phyloP scores from a whole-genome alignment of 441 rosid species.

The Adansonia gregorii region DNA sequence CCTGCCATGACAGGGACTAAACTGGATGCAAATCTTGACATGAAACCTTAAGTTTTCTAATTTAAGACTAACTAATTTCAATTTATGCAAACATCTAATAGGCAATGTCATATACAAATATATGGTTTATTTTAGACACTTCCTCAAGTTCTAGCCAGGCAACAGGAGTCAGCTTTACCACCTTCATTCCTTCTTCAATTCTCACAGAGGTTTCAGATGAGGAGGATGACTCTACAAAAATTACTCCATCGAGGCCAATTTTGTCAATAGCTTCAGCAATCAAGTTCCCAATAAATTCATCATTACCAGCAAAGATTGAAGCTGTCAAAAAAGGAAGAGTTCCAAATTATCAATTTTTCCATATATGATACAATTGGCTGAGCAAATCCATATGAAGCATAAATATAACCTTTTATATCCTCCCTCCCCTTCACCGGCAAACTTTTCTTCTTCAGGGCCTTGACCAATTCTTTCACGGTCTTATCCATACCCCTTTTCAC shows the following conservation, averaged over 20 bases:
- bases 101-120: not conserved
- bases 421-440: constrained; percentile 64
- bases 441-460: constrained; percentile 60
- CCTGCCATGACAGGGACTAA: constrained; percentile 3
- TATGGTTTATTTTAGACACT: not conserved
- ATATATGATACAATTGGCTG: too few species aligned
- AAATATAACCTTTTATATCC: constrained; percentile 64
- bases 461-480: constrained; percentile 69
- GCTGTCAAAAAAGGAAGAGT: constrained; percentile 47
- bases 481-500: constrained; percentile 71
- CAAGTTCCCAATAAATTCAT: constrained; percentile 72
- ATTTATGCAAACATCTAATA: not conserved
- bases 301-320: constrained; percentile 81
- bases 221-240: constrained; percentile 73
- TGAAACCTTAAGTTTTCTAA: constrained; percentile 6
- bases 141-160: constrained; percentile 9
- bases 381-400: constrained; percentile 3
- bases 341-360: constrained; percentile 32
- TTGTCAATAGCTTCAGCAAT: constrained; percentile 74
- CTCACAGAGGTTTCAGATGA: constrained; percentile 68
- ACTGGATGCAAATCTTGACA: not conserved
- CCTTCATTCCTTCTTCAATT: constrained; percentile 94
- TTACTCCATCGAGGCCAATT: constrained; percentile 87
- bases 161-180: constrained; percentile 33
- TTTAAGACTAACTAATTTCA: constrained; percentile 9